Conservation (phyloP, 1,284 basidiomycete genomes). For the Rhizoctonia solani region DNA sequence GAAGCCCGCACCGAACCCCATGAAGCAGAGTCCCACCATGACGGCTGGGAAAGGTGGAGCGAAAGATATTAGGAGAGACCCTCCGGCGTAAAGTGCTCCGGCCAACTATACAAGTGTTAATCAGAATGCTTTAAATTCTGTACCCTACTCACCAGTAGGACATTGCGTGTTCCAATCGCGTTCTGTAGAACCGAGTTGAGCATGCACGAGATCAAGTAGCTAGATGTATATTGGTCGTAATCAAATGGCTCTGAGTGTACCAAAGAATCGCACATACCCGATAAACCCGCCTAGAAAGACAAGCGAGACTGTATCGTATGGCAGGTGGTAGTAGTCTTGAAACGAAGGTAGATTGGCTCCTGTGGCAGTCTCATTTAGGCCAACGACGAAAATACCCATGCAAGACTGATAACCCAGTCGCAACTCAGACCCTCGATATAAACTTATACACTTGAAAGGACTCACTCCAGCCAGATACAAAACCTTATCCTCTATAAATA, state of each 20-base stretch:
- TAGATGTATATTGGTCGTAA: not conserved
- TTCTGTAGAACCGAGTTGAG: slow-evolving; percentile 22
- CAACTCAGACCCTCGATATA: not conserved
- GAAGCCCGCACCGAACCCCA: slow-evolving; percentile 15
- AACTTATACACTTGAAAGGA: not conserved
- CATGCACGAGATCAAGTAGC: slow-evolving; percentile 17
- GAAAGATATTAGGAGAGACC: slow-evolving; percentile 7
- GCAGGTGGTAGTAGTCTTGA: slow-evolving; percentile 18
- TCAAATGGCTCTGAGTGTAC: not conserved
- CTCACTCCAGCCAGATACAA: slow-evolving; percentile 21
- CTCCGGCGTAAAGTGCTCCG: not conserved
- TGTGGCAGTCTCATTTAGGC: slow-evolving; percentile 23
- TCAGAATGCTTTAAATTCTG: not conserved
- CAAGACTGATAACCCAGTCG: not conserved
- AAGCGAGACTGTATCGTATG: slow-evolving; percentile 12
- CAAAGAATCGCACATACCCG: not conserved
- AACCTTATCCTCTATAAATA: slow-evolving; percentile 8
- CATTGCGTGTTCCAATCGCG: not conserved
- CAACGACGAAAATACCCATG: slow-evolving; percentile 24
- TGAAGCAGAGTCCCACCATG: not conserved
- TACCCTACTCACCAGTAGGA: slow-evolving; percentile 3
- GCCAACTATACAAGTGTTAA: not conserved
- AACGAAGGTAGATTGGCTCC: slow-evolving; percentile 25
- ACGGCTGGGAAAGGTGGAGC: slow-evolving; percentile 17
- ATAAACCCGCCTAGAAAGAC: slow-evolving; percentile 19